Evolutionary conservation across 2,329 filamentous ascomycete genomes (phyloP), one percentile per base, ranked within the genome.

Genomic region (Pleomassaria siparia): DNA sequence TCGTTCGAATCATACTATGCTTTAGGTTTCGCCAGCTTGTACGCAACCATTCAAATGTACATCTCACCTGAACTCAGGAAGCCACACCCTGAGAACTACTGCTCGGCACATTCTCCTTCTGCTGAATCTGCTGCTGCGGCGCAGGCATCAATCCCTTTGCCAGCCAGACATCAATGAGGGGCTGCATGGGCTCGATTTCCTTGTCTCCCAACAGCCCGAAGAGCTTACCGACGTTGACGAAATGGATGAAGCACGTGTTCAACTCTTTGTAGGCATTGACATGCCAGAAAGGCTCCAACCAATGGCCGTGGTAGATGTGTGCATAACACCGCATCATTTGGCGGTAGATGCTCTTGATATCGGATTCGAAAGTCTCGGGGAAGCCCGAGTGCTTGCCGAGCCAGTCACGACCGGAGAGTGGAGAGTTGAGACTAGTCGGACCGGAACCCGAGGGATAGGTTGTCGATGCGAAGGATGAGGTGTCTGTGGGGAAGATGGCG

Each of bases 121-220:
- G 40, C 24, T 44, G 42, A 21, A 39, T 32, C 29, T 44, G 44
- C 42, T 44, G 39, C 25, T 42, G 43, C 2, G 8, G 40, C 39
- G 46, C 45, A 10, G 91, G 91, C 60, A 97, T 88, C 21, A 91
- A 88, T 49, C 91, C 91, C 66, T 92, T 92, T 53, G 86, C 86
- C 21, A 91, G 85, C 87, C 91, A 96, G 40, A 96, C 80, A 63
- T 96, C 91, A 59, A 97, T 89, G 59, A 97, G 75, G 21, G 89
- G 90, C 76, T 95, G 89, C 90, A 97, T 96, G 18, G 92, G 92
- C 78, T 96, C 91, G 62, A 95, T 82, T 72, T 96, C 92, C 64
- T 90, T 87, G 49, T 91, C 89, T 58, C 87, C 87, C 52, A 97
- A 82, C 75, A 97, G 63, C 12, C 72, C 72, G 51, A 91, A 85